phyloP scores from a whole-genome alignment of 2,329 filamentous ascomycete species.

The Neonectria neomacrospora region DNA sequence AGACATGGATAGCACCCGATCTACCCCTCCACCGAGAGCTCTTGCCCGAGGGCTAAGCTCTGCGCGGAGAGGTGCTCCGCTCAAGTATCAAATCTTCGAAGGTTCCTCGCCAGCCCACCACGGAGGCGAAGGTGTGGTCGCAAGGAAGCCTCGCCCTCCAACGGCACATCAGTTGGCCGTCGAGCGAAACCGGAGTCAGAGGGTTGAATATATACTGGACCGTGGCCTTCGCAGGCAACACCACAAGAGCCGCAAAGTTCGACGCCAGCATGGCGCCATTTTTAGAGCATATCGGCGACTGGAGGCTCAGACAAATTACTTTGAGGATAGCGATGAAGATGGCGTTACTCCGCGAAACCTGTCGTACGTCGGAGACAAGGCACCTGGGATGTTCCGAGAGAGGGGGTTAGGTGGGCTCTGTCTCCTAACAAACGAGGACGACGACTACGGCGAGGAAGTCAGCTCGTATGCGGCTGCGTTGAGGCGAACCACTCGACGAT shows the following conservation, averaged over 20 bases:
- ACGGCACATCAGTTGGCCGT: conserved; percentile 86
- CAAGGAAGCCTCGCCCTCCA: conserved; percentile 75
- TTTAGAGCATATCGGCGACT: conserved; percentile 74
- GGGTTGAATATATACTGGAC: conserved; percentile 84
- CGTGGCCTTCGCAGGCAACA: conserved; percentile 76
- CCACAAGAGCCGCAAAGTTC: conserved; percentile 68
- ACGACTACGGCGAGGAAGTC: conserved; percentile 82
- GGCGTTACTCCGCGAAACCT: conserved; percentile 52
- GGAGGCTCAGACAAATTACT: conserved; percentile 63
- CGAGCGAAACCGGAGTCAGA: conserved; percentile 79
- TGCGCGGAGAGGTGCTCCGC: conserved; percentile 56
- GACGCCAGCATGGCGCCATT: conserved; percentile 73
- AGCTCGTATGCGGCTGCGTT: conserved; percentile 74
- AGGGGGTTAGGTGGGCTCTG: conserved; percentile 72
- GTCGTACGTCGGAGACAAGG: conserved; percentile 44
- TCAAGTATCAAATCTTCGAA: conserved; percentile 71
- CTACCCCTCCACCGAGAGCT: conserved; percentile 54
- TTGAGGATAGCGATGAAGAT: conserved; percentile 73
- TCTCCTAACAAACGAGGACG: conserved; percentile 68
- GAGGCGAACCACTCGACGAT: conserved; percentile 69
- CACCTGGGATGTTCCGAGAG: conserved; percentile 60
- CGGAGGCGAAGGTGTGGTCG: conserved; percentile 65
- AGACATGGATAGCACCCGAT: conserved; percentile 58
- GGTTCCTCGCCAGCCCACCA: conserved; percentile 69
- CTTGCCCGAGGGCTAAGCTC: conserved; percentile 44